phyloP scores from a whole-genome alignment of 768 basidiomycete species.

The Amanita thiersii region DNA sequence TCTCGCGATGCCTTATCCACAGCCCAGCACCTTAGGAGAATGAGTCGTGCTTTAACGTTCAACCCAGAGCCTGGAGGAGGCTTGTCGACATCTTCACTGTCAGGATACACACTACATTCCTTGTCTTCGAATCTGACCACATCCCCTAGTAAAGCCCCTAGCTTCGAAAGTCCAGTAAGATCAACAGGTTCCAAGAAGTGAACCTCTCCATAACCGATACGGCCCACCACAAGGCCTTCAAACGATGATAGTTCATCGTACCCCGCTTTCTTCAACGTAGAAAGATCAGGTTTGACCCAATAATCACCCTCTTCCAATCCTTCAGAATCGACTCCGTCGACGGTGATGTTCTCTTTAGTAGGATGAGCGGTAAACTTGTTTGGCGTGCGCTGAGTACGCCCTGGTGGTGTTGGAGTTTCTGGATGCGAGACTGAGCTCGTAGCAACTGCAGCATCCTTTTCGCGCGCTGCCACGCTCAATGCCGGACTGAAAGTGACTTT shows the following conservation, averaged over 20 bases:
- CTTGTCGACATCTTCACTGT: slow-evolving; percentile 78
- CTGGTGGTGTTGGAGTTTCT: slow-evolving; percentile 29
- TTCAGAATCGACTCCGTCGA: slow-evolving; percentile 20
- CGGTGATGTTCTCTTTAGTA: slow-evolving; percentile 18
- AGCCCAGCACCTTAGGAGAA: slow-evolving; percentile 77
- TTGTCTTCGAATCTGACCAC: slow-evolving; percentile 85
- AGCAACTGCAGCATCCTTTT: slow-evolving; percentile 52
- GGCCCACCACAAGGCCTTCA: slow-evolving; percentile 75
- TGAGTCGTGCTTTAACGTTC: slow-evolving; percentile 79
- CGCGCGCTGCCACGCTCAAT: slow-evolving; percentile 65
- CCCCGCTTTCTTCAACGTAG: slow-evolving; percentile 59
- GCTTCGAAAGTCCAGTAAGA: slow-evolving; percentile 73
- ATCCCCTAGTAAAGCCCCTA: slow-evolving; percentile 79
- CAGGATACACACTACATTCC: slow-evolving; percentile 92
- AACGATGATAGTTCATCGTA: slow-evolving; percentile 70
- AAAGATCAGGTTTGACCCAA: slow-evolving; percentile 77
- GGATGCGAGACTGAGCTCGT: slow-evolving; percentile 16
- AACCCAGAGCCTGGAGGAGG: slow-evolving; percentile 78
- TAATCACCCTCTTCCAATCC: slow-evolving; percentile 82
- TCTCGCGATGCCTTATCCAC: slow-evolving; percentile 87
- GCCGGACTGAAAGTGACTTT: slow-evolving; percentile 72
- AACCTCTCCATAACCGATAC: slow-evolving; percentile 89
- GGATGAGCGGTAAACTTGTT: slow-evolving; percentile 32
- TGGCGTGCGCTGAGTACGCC: slow-evolving; percentile 28
- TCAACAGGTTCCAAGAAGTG: slow-evolving; percentile 76